Percentiles rank a stretch among this genome's conserved stretches.
Conservation (phyloP, 768 basidiomycete genomes). For the Fibroporia radiculosa region DNA sequence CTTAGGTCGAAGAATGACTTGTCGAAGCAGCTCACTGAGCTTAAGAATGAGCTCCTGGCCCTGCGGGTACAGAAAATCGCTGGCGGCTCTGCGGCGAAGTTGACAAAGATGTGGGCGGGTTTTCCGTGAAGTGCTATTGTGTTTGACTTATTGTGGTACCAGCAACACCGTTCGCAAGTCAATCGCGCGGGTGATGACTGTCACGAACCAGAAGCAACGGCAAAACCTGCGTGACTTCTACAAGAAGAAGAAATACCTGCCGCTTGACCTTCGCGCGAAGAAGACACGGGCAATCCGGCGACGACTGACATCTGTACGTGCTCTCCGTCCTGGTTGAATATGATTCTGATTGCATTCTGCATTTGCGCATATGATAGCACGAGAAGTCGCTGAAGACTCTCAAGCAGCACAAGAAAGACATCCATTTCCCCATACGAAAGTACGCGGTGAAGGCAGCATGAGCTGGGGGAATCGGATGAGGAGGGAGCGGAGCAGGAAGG, state of each 20-base stretch:
- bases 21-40: conserved; percentile 84
- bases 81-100: conserved; percentile 89
- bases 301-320: conserved; percentile 78
- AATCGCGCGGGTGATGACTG: conserved; percentile 95
- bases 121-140: background rate
- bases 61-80: conserved; percentile 98
- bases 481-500: conserved; percentile 17
- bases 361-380: conserved; percentile 39
- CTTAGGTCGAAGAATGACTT: conserved; percentile 93
- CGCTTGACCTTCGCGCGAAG: conserved; percentile 96
- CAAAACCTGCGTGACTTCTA: conserved; percentile 97
- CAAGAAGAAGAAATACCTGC: conserved; percentile 94
- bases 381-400: conserved; percentile 82
- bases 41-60: conserved; percentile 90
- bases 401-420: conserved; percentile 90
- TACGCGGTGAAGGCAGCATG: conserved; percentile 90
- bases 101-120: conserved; percentile 87
- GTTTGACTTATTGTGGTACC: background rate
- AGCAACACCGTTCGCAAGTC: conserved; percentile 97
- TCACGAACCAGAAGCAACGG: conserved; percentile 97
- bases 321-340: background rate
- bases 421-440: conserved; percentile 89
- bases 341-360: background rate
- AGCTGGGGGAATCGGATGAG: conserved; percentile 7
- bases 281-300: conserved; percentile 98